A percentile compares a stretch with the other conserved stretches of the same genome.
phyloP scores from a whole-genome alignment of 1,139 yeast species.

The Hyphopichia pseudoburtonii region DNA sequence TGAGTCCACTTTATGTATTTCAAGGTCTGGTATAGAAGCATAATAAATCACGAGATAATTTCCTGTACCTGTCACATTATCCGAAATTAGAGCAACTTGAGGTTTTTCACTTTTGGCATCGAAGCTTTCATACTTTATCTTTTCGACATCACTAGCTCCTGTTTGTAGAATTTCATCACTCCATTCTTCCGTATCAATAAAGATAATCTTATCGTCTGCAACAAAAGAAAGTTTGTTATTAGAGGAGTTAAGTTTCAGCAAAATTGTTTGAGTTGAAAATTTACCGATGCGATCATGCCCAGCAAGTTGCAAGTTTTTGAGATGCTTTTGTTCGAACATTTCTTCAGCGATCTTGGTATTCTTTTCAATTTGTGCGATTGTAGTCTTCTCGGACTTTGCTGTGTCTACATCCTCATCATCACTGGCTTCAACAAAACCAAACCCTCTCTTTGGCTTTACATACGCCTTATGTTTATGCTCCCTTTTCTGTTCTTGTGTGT shows the following conservation, averaged over 20 bases:
- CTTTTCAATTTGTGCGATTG: too few relatives aligned
- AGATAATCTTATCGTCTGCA: background rate
- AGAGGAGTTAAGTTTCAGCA: background rate
- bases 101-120: conserved; percentile 3
- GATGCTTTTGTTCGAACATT: background rate
- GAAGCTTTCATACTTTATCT: background rate
- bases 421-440: conserved; percentile 31
- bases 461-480: conserved; percentile 16
- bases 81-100: conserved; percentile 20
- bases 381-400: background rate
- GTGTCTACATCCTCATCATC: background rate
- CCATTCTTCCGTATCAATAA: conserved; percentile 5
- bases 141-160: conserved; percentile 2
- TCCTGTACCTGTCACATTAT: conserved; percentile 25
- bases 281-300: conserved; percentile 3
- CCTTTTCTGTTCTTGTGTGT: background rate
- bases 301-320: background rate
- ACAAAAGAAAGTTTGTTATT: conserved; percentile 2
- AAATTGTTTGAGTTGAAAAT: background rate
- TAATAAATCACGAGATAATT: conserved; percentile 17
- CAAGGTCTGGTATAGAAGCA: conserved; percentile 1
- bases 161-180: background rate
- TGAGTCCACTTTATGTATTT: background rate
- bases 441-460: conserved; percentile 32
- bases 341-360: too few relatives aligned